Evolutionary conservation across 148 eudicot genomes (phyloP).

Genomic region (Suaeda aralocaspica): DNA sequence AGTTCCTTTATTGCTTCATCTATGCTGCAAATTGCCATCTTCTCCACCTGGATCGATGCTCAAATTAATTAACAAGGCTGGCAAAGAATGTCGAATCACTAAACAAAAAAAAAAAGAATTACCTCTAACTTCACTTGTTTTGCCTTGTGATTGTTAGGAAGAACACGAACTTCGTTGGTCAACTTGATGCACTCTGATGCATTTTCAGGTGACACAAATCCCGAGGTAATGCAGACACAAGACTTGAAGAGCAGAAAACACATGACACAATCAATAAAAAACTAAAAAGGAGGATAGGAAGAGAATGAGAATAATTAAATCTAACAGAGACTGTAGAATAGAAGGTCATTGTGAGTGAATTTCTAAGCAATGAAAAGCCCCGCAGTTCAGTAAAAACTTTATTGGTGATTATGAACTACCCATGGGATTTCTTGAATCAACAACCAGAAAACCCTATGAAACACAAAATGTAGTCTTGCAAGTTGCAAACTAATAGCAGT

Average conservation of each 20-base stretch:
- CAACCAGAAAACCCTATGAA: neutral
- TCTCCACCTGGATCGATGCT: conserved; percentile 56
- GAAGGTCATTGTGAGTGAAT: too few species aligned
- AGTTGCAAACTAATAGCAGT: neutral
- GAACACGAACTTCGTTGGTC: conserved; percentile 59
- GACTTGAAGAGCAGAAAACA: conserved; percentile 45
- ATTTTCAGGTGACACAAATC: conserved; percentile 90
- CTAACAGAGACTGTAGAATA: neutral
- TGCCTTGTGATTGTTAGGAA: conserved; percentile 70
- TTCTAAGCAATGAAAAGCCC: neutral
- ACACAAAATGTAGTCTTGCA: neutral
- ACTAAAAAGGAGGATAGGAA: neutral
- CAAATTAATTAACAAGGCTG: conserved; percentile 6
- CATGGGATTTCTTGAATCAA: neutral
- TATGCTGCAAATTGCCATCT: conserved; percentile 61
- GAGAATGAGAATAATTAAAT: neutral
- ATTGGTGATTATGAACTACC: neutral
- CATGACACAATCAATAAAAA: neutral
- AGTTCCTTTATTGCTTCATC: conserved; percentile 66
- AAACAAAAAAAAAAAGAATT: neutral
- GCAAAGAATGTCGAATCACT: neutral
- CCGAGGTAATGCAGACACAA: conserved; percentile 61
- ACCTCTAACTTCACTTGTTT: conserved; percentile 62
- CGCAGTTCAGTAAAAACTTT: neutral
- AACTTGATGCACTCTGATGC: conserved; percentile 65